Evolutionary conservation across 2,329 filamentous ascomycete species (phyloP).

Genomic region (Talaromyces sp.): DNA sequence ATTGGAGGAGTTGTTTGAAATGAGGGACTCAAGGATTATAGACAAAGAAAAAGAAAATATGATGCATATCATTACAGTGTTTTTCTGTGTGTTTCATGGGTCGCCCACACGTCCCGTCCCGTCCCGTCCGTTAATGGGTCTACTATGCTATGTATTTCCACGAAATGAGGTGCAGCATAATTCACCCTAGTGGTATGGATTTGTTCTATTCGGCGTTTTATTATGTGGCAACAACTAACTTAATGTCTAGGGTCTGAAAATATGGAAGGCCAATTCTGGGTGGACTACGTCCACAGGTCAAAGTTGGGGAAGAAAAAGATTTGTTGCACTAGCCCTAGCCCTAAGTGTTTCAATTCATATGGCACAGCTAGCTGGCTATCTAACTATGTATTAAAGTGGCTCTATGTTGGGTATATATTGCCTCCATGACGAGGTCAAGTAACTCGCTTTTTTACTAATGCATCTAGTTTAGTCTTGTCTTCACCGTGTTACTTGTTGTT

Average conservation of each 20-base stretch:
- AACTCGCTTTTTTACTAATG: neutral
- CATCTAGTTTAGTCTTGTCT: neutral
- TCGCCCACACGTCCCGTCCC: constrained; percentile 3
- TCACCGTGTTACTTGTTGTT: neutral
- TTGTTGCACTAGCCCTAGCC: neutral
- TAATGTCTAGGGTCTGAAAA: too few species aligned
- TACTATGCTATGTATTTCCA: neutral
- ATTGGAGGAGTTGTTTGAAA: neutral
- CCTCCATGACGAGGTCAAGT: neutral
- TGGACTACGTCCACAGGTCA: too few species aligned
- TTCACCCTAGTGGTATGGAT: too few species aligned
- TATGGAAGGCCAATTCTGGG: too few species aligned
- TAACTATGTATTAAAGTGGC: neutral
- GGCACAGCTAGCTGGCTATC: neutral
- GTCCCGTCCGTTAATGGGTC: constrained; percentile 3
- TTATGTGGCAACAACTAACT: neutral
- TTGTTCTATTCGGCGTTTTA: neutral
- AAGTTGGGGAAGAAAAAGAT: neutral
- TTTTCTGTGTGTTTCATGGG: neutral
- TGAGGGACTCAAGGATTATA: neutral
- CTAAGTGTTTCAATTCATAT: neutral
- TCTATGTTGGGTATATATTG: neutral
- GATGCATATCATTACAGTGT: neutral
- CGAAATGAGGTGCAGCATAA: neutral
- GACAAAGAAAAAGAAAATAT: neutral